A percentile compares a stretch with the other conserved stretches of the same genome.
These are phyloP conservation scores for Clarkia xantiana DNA, from an alignment of 345 rosid species.

Conservation along the genomic window DNA sequence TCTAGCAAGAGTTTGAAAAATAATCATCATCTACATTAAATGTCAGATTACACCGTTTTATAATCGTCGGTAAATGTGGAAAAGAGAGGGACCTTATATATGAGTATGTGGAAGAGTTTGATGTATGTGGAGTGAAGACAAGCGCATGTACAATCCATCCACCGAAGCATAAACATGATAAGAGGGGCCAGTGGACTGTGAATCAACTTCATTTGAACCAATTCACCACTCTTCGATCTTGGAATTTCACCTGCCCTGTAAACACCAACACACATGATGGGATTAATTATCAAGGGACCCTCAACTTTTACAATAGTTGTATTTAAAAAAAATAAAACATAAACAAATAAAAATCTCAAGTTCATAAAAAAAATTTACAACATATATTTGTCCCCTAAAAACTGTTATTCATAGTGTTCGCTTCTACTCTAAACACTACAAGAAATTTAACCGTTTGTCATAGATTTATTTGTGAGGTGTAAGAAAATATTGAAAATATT, in stretches of 20 bases:
- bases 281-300: too few species aligned
- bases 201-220: conserved; percentile 72
- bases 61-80: neutral
- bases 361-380: too few species aligned
- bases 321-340: neutral
- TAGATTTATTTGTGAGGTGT: too few species aligned
- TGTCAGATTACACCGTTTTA: too few species aligned
- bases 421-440: too few species aligned
- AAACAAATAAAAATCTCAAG: too few species aligned
- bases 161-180: conserved; percentile 54
- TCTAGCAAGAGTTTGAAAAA: too few species aligned
- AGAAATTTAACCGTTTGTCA: too few species aligned
- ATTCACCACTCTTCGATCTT: conserved; percentile 55
- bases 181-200: conserved; percentile 73
- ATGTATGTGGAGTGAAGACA: conserved; percentile 69
- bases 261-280: neutral
- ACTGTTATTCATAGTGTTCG: too few species aligned
- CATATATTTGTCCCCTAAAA: too few species aligned
- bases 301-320: neutral
- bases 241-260: conserved; percentile 83
- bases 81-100: conserved; percentile 49
- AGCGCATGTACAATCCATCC: conserved; percentile 69
- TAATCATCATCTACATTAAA: too few species aligned
- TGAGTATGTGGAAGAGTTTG: conserved; percentile 64
- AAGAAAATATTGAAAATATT: too few species aligned